Conservation (phyloP, 306 rosid genomes). For the Vigna mungo region DNA sequence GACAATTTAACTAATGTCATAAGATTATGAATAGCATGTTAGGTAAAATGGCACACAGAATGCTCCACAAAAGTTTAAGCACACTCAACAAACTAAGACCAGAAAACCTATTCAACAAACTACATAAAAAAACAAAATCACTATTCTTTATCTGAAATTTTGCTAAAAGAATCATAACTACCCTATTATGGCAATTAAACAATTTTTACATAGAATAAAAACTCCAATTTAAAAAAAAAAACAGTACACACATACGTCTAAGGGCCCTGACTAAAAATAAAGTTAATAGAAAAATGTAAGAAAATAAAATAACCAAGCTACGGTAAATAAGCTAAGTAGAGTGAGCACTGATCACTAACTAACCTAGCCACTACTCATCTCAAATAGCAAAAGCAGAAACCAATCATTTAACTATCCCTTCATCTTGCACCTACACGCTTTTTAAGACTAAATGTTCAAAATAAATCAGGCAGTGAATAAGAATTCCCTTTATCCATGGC, state of each 20-base stretch:
- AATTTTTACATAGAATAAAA: neutral
- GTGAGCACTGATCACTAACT: constrained; percentile 23
- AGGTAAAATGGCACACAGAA: constrained; percentile 6
- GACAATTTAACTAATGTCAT: constrained; percentile 29
- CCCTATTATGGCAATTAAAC: constrained; percentile 2
- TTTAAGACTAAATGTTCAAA: constrained; percentile 24
- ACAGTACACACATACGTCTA: too few species aligned
- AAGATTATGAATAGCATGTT: constrained; percentile 28
- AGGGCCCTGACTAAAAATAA: too few species aligned
- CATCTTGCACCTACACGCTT: neutral
- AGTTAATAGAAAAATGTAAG: too few species aligned
- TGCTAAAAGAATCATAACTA: neutral
- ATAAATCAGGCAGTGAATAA: constrained; percentile 13
- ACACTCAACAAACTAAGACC: constrained; percentile 19
- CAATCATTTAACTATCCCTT: constrained; percentile 5
- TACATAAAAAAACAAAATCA: constrained; percentile 12
- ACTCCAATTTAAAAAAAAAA: too few species aligned
- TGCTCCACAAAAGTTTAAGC: neutral
- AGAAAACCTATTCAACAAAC: constrained; percentile 30
- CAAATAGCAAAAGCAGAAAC: constrained; percentile 11
- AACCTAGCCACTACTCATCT: neutral
- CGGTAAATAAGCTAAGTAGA: neutral
- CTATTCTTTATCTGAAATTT: constrained; percentile 21
- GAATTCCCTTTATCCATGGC: neutral
- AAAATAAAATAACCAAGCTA: neutral